phyloP scores from a whole-genome alignment of 257 asterid genomes.

The Haberlea rhodopensis region DNA sequence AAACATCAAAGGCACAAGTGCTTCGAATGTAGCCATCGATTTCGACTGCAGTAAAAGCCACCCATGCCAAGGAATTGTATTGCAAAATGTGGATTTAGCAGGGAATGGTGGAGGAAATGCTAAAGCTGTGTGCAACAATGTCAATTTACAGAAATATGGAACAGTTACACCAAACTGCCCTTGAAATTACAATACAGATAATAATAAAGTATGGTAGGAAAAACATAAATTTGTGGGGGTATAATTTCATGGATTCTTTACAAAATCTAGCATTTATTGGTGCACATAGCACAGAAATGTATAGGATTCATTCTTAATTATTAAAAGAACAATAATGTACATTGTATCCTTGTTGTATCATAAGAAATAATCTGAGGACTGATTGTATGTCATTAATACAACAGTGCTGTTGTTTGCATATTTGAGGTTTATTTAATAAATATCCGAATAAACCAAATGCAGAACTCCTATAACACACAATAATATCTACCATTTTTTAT shows the following conservation, averaged over 20 bases:
- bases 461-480: neutral
- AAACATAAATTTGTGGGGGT: neutral
- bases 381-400: neutral
- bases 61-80: constrained; percentile 61
- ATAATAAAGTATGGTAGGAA: neutral
- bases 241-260: neutral
- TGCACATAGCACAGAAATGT: neutral
- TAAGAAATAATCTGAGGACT: neutral
- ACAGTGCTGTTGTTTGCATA: too few species aligned
- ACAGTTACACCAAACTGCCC: constrained; percentile 58
- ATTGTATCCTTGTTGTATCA: neutral
- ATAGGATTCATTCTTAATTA: neutral
- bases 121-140: constrained; percentile 55
- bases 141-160: constrained; percentile 33
- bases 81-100: constrained; percentile 53
- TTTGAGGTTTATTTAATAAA: neutral
- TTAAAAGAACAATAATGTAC: too few species aligned
- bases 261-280: neutral
- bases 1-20: constrained; percentile 70
- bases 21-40: constrained; percentile 45
- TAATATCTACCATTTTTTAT: too few species aligned
- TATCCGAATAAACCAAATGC: neutral
- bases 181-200: neutral
- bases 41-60: constrained; percentile 52
- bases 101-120: constrained; percentile 27